Evolutionary conservation across 768 basidiomycete genomes (phyloP).

Genomic region (Tylopilus sp.): DNA sequence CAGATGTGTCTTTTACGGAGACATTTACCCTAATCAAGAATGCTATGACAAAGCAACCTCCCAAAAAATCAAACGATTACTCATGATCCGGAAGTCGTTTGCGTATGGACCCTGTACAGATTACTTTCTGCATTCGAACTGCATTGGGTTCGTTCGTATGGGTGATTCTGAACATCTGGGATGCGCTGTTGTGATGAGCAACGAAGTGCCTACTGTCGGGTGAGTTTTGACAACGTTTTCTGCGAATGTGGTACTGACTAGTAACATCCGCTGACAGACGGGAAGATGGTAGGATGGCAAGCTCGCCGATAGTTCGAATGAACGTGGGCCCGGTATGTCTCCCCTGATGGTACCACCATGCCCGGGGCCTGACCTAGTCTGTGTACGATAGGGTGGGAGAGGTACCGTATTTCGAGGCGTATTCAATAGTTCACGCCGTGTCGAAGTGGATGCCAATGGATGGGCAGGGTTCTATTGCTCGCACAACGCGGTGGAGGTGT

Average conservation of each 20-base stretch:
- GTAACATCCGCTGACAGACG: not conserved
- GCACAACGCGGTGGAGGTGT: conserved; percentile 55
- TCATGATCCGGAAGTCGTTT: conserved; percentile 58
- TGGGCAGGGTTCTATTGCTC: conserved; percentile 67
- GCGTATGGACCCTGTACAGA: conserved; percentile 66
- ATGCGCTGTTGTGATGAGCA: conserved; percentile 72
- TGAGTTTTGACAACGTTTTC: conserved; percentile 10
- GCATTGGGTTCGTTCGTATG: conserved; percentile 72
- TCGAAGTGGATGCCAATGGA: conserved; percentile 50
- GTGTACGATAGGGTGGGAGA: conserved; percentile 29
- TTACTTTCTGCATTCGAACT: conserved; percentile 56
- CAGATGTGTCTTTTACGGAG: conserved; percentile 88
- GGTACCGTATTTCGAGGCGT: conserved; percentile 44
- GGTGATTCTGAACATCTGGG: conserved; percentile 55
- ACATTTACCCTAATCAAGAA: conserved; percentile 70
- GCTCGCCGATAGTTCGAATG: conserved; percentile 49
- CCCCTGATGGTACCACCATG: conserved; percentile 1
- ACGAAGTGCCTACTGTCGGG: conserved; percentile 31
- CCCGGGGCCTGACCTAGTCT: not conserved
- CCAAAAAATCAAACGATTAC: conserved; percentile 48
- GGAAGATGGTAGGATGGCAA: not conserved
- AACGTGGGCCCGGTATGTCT: conserved; percentile 57
- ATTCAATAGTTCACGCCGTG: conserved; percentile 40
- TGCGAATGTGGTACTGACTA: not conserved
- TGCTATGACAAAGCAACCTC: conserved; percentile 57